Conservation (phyloP, 208 protist species). For the Novymonas esmeraldas region DNA sequence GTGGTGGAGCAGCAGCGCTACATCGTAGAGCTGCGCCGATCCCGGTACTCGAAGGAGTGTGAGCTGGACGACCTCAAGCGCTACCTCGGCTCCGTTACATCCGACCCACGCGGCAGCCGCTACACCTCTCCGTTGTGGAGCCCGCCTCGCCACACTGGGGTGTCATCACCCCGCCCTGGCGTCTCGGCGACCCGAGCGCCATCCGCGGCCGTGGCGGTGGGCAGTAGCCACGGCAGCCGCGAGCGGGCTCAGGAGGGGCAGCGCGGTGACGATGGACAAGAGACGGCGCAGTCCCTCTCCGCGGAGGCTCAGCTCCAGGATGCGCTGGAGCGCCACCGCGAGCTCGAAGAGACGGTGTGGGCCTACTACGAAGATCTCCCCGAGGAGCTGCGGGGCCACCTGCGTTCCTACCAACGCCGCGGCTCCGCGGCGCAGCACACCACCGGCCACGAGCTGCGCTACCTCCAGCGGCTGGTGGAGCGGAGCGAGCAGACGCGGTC, state of each 20-base stretch:
- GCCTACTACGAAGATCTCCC: slow-evolving; percentile 28
- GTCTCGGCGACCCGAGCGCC: no score
- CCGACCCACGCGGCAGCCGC: background rate
- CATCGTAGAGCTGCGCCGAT: slow-evolving; percentile 6
- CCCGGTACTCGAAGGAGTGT: slow-evolving; percentile 14
- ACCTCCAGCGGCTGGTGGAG: background rate
- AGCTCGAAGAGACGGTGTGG: slow-evolving; percentile 23
- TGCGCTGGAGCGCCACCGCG: slow-evolving; percentile 5
- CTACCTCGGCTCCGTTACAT: background rate
- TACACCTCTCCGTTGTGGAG: background rate
- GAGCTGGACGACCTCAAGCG: slow-evolving; percentile 22
- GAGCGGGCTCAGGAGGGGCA: background rate
- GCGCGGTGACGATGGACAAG: background rate
- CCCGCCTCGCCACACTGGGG: no score
- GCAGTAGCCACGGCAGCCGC: background rate
- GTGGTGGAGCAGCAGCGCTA: slow-evolving; percentile 3
- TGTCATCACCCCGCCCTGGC: no score
- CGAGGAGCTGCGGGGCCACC: slow-evolving; percentile 8
- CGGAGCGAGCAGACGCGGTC: background rate
- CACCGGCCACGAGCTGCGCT: slow-evolving; percentile 1
- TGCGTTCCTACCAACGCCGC: background rate
- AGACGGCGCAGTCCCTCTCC: background rate
- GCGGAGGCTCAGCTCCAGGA: slow-evolving; percentile 3
- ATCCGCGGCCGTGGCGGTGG: no score
- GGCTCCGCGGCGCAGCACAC: background rate